Base-by-base conservation (phyloP, 768 basidiomycete genomes). In the Pleurotus ostreatus region DNA sequence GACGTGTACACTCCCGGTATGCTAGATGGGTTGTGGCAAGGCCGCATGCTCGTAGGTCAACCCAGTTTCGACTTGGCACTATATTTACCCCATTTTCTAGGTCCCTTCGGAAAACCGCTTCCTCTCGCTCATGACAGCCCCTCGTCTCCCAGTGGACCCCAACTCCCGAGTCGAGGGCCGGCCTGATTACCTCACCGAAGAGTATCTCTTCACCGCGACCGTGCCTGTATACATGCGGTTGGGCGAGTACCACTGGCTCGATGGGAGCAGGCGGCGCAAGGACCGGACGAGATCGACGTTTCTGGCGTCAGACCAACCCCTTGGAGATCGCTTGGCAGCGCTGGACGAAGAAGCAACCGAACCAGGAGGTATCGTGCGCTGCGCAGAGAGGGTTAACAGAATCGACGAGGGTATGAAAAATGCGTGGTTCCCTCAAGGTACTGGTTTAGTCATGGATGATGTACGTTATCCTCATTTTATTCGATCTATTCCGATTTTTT, bases 21-120 rank as follows among this genome's bases (percentile, higher is more conserved):
- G 2, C 70, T 87, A 61, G 67, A 65, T 18, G 86, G 86, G 2
- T 69, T 79, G 4, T 88, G 82, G 84, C 77, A 84, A 57, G 88
- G 88, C 3, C 73, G 81, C 16, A 75, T 86, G 67, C 69, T 83
- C 55, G 86, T 88, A 53, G 57, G 84, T 78, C 5, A 18, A 26
- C n/a, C 48, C 5, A 9, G 15, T 12, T 49, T 26, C 15, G 2
- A 49, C n/a, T 34, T 20, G 12, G 5, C 1, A 1, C n/a, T 9
- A 5, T 11, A 15, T 49, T 34, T n/a, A 49, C 37, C 2, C 13
- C 16, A 6, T 55, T 13, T 38, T 49, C 37, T 55, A 75, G 75
- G 64, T 73, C 3, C 75, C 76, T 5, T 67, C 67, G 37, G 60
- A 71, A 22, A 23, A 51, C 26, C 58, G 61, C 23, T 74, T 72